These are phyloP conservation scores for Termitomyces sp. DNA, from an alignment of 768 basidiomycete species.

Conservation along the genomic window DNA sequence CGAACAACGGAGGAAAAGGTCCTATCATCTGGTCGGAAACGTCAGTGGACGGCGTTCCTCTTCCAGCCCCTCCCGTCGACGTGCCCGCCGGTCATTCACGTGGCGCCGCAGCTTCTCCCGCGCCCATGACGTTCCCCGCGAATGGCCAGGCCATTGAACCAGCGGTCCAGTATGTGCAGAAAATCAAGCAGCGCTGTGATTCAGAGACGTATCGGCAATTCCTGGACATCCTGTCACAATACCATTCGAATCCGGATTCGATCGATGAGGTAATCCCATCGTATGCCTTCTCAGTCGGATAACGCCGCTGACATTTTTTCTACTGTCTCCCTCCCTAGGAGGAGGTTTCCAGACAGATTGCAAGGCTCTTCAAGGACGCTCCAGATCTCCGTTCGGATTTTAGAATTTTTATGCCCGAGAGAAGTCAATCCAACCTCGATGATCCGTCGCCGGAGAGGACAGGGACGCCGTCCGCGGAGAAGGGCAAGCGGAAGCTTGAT, in stretches of 20 bases:
- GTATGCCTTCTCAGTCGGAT: conserved; percentile 3
- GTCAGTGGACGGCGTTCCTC: conserved; percentile 14
- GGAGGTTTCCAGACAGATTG: conserved; percentile 65
- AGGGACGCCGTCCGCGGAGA: conserved; percentile 28
- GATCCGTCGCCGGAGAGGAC: conserved; percentile 30
- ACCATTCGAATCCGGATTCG: conserved; percentile 53
- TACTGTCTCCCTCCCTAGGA: conserved; percentile 29
- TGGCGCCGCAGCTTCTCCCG: conserved; percentile 24
- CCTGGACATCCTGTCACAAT: conserved; percentile 64
- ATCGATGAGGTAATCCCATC: conserved; percentile 47
- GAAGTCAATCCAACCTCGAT: conserved; percentile 42
- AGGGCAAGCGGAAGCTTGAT: conserved; percentile 40
- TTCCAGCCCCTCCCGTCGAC: conserved; percentile 5
- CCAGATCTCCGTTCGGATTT: conserved; percentile 73
- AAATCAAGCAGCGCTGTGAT: conserved; percentile 92
- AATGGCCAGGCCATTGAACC: conserved; percentile 54
- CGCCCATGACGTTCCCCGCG: conserved; percentile 25
- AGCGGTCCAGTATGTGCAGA: conserved; percentile 93
- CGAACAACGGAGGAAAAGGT: conserved; percentile 36
- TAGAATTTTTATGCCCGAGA: conserved; percentile 67
- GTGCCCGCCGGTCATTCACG: not conserved
- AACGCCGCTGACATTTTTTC: conserved; percentile 8
- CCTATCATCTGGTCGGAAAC: conserved; percentile 30
- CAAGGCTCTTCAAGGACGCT: conserved; percentile 65
- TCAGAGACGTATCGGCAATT: conserved; percentile 82